Evolutionary conservation across 1,284 basidiomycete genomes (phyloP).

Genomic region (Erythrobasidium hasegawianum): DNA sequence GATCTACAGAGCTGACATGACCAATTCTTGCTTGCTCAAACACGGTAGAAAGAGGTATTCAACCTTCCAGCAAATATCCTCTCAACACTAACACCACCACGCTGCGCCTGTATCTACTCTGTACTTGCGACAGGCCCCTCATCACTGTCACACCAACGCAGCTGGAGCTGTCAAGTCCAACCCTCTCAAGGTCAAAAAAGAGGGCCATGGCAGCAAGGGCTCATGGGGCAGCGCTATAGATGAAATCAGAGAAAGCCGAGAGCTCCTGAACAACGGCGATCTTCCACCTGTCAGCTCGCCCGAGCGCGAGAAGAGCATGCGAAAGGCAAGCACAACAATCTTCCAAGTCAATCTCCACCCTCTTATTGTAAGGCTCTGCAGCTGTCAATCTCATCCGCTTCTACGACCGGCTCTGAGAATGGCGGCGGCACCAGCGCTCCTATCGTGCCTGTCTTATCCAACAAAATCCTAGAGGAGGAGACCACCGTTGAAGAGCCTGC

Average conservation of each 20-base stretch:
- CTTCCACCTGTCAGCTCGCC: slow-evolving; percentile 15
- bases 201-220: slow-evolving; percentile 21
- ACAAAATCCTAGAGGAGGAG: not conserved
- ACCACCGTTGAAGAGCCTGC: slow-evolving; percentile 11
- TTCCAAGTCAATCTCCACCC: too few relatives aligned
- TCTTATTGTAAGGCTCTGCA: not conserved
- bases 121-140: slow-evolving; percentile 12
- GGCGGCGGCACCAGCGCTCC: not conserved
- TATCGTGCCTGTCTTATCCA: not conserved
- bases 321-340: slow-evolving; percentile 9
- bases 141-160: slow-evolving; percentile 21
- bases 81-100: not conserved
- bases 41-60: not conserved
- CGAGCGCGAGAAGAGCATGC: slow-evolving; percentile 28
- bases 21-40: not conserved
- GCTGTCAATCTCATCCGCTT: slow-evolving; percentile 23
- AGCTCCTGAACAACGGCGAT: slow-evolving; percentile 14
- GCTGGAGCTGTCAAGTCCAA: slow-evolving; percentile 21
- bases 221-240: slow-evolving; percentile 15
- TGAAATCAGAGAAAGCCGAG: slow-evolving; percentile 12
- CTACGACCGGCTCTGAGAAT: slow-evolving; percentile 1
- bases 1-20: not conserved
- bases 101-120: not conserved
- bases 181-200: slow-evolving; percentile 21
- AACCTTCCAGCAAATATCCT: not conserved